phyloP scores from a whole-genome alignment of 2,329 filamentous ascomycete species.

The Trichoderma sp. region DNA sequence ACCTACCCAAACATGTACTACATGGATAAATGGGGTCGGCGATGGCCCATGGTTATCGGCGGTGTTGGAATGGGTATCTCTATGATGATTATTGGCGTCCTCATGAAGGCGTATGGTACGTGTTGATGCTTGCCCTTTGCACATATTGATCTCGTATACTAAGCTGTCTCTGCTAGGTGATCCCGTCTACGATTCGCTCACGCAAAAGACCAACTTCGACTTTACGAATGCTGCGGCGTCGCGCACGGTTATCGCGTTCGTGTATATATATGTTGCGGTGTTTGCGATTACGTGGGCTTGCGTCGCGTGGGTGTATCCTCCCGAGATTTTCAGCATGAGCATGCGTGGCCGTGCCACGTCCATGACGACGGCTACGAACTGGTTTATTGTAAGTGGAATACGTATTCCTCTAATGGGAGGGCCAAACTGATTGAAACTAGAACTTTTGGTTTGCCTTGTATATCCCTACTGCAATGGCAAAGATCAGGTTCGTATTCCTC shows the following conservation, averaged over 20 bases:
- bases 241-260: slow-evolving; percentile 59
- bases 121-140: neutral
- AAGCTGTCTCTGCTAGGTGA: neutral
- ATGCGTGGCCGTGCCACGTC: slow-evolving; percentile 24
- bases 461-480: slow-evolving; percentile 19
- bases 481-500: slow-evolving; percentile 11
- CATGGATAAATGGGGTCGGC: slow-evolving; percentile 20
- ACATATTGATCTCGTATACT: neutral
- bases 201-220: slow-evolving; percentile 20
- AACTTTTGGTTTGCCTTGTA: slow-evolving; percentile 21
- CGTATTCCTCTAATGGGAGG: neutral
- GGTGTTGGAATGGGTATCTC: slow-evolving; percentile 20
- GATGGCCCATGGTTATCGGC: slow-evolving; percentile 19
- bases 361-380: slow-evolving; percentile 21
- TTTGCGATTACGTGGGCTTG: slow-evolving; percentile 60
- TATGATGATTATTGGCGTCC: slow-evolving; percentile 19
- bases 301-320: slow-evolving; percentile 60
- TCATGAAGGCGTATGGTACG: slow-evolving; percentile 18
- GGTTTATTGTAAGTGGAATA: slow-evolving; percentile 15
- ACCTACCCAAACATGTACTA: slow-evolving; percentile 22
- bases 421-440: neutral
- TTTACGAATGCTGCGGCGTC: slow-evolving; percentile 49
- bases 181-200: slow-evolving; percentile 16
- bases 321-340: slow-evolving; percentile 46
- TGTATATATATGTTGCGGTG: slow-evolving; percentile 57